Evolutionary conservation across 1,284 basidiomycete genomes (phyloP).

Genomic region (Sutorius eximius): DNA sequence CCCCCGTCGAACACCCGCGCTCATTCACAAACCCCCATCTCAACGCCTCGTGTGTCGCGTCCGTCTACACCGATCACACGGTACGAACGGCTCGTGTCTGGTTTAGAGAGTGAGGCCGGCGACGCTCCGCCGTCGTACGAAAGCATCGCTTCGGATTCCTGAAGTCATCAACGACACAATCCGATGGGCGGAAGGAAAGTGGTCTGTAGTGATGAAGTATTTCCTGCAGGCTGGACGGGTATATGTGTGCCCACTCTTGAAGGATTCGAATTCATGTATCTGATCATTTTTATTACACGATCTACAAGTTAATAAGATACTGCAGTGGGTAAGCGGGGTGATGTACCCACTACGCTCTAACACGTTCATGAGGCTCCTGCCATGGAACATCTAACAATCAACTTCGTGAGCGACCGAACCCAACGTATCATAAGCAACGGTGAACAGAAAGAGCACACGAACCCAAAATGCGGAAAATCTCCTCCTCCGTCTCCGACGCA

Average conservation of each 20-base stretch:
- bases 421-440: background rate
- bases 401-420: background rate
- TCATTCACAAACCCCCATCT: background rate
- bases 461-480: conserved; percentile 78
- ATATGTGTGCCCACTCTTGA: background rate
- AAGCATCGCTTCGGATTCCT: conserved; percentile 17
- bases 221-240: background rate
- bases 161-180: background rate
- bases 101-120: conserved; percentile 62
- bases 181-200: background rate
- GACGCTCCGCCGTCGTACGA: conserved; percentile 68
- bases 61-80: conserved; percentile 35
- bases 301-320: background rate
- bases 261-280: background rate
- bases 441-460: conserved; percentile 19
- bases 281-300: background rate
- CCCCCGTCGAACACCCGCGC: background rate
- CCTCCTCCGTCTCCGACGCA: conserved; percentile 80
- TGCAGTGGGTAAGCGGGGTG: background rate
- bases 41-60: conserved; percentile 17
- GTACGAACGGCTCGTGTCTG: conserved; percentile 64
- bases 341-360: conserved; percentile 35
- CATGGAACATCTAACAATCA: conserved; percentile 55
- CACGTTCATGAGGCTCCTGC: conserved; percentile 75
- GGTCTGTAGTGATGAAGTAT: background rate